A percentile compares a stretch with the other conserved stretches of the same genome.
phyloP scores from a whole-genome alignment of 768 basidiomycete species.

The Tulasnella calospora region DNA sequence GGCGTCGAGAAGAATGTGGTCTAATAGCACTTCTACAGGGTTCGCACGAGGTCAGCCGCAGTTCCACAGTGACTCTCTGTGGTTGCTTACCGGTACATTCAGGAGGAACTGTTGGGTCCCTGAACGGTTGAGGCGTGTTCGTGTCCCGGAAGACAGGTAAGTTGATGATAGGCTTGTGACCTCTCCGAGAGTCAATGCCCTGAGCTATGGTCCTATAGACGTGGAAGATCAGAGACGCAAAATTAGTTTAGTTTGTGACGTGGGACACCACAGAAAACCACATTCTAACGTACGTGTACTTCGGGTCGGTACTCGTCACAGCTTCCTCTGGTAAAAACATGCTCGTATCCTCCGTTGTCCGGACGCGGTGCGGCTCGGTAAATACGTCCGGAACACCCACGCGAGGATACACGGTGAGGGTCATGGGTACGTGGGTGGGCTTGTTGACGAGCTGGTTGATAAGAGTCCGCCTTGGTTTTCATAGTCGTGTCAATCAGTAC shows the following conservation, averaged over 20 bases:
- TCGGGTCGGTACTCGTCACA: conserved; percentile 83
- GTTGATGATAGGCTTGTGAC: conserved; percentile 91
- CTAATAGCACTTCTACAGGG: conserved; percentile 49
- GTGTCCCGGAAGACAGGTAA: conserved; percentile 86
- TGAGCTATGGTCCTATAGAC: conserved; percentile 80
- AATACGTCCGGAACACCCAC: conserved; percentile 84
- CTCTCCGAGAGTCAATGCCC: conserved; percentile 83
- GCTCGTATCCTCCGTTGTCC: conserved; percentile 61
- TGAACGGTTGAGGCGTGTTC: conserved; percentile 79
- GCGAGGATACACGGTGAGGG: conserved; percentile 88
- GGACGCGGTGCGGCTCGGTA: conserved; percentile 67
- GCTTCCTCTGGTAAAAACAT: conserved; percentile 91
- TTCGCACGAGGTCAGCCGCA: conserved; percentile 28
- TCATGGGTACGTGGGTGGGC: conserved; percentile 50
- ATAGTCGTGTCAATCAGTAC: background rate
- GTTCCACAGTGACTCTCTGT: background rate
- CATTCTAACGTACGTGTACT: conserved; percentile 77
- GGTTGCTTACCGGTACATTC: conserved; percentile 65
- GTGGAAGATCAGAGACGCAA: background rate
- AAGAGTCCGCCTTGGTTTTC: conserved; percentile 34
- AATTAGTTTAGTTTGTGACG: background rate
- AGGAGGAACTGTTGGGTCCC: conserved; percentile 79
- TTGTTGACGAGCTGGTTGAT: background rate
- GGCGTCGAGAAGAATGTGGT: conserved; percentile 96
- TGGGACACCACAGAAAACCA: background rate